Conservation (phyloP, 345 rosid species). For the Laguncularia racemosa region DNA sequence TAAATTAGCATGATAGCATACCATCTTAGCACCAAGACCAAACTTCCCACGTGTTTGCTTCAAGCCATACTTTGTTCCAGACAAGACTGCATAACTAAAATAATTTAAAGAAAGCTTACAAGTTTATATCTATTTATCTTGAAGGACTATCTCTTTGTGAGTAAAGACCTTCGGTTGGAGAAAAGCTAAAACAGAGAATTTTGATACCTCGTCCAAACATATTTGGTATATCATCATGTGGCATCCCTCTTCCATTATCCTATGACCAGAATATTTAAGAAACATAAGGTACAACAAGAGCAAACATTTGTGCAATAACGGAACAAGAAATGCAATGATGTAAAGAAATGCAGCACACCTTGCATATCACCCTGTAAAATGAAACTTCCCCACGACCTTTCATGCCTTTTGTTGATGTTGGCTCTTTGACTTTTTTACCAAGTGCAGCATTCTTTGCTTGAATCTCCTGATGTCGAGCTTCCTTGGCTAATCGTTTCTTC, state of each 20-base stretch:
- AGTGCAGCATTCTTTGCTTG: conserved; percentile 73
- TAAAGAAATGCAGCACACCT: conserved; percentile 43
- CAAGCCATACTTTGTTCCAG: conserved; percentile 95
- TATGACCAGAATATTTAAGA: conserved; percentile 9
- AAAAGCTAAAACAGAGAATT: not conserved
- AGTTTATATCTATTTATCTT: not conserved
- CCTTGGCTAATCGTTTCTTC: conserved; percentile 88
- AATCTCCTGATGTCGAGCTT: conserved; percentile 72
- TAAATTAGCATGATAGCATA: conserved; percentile 11
- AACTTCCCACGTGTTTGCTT: conserved; percentile 98
- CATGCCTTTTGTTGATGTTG: conserved; percentile 47
- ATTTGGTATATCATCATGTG: conserved; percentile 99
- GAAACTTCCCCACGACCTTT: conserved; percentile 93
- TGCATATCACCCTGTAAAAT: conserved; percentile 89
- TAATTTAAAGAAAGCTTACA: conserved; percentile 9
- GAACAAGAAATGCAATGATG: not conserved
- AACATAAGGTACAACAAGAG: conserved; percentile 4
- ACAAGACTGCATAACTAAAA: conserved; percentile 54
- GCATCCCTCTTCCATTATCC: conserved; percentile 99
- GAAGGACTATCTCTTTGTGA: not conserved
- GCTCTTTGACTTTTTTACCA: conserved; percentile 79
- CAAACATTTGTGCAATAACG: not conserved
- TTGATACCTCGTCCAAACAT: conserved; percentile 88
- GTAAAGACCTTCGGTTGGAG: too few relatives aligned
- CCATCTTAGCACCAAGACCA: conserved; percentile 99